Evolutionary conservation across 2,329 filamentous ascomycete species (phyloP).

Genomic region (Sclerotinia borealis): DNA sequence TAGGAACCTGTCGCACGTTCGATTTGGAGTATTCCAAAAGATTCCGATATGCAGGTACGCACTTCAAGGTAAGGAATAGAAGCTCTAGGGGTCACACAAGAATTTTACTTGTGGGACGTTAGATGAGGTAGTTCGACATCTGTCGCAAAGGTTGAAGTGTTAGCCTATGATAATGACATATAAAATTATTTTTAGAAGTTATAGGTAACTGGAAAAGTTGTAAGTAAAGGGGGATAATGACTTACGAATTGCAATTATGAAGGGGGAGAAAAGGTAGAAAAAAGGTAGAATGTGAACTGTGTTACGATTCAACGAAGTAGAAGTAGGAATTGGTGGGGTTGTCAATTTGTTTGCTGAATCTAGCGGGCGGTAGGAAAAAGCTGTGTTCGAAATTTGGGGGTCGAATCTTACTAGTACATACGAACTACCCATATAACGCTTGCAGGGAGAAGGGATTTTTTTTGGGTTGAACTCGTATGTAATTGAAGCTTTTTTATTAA

Average conservation of each 20-base stretch:
- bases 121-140: conserved; percentile 27
- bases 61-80: conserved; percentile 18
- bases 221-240: not conserved
- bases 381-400: conserved; percentile 2
- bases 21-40: conserved; percentile 19
- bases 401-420: not conserved
- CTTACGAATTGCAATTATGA: conserved; percentile 9
- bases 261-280: not conserved
- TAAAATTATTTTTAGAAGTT: not conserved
- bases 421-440: not conserved
- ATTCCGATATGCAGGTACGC: conserved; percentile 30
- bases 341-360: conserved; percentile 4
- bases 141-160: conserved; percentile 17
- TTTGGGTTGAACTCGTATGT: not conserved
- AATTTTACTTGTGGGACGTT: conserved; percentile 30
- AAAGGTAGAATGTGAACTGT: not conserved
- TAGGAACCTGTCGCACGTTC: conserved; percentile 18
- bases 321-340: conserved; percentile 5
- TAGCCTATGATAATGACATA: conserved; percentile 12
- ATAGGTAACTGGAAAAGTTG: not conserved
- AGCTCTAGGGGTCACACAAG: conserved; percentile 29
- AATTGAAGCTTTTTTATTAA: not conserved
- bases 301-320: conserved; percentile 3
- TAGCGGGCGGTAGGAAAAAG: not conserved
- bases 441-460: not conserved